Evolutionary conservation across 1,284 basidiomycete species (phyloP), one percentile per base, ranked within the genome.

Genomic region (Austroboletus niveus): DNA sequence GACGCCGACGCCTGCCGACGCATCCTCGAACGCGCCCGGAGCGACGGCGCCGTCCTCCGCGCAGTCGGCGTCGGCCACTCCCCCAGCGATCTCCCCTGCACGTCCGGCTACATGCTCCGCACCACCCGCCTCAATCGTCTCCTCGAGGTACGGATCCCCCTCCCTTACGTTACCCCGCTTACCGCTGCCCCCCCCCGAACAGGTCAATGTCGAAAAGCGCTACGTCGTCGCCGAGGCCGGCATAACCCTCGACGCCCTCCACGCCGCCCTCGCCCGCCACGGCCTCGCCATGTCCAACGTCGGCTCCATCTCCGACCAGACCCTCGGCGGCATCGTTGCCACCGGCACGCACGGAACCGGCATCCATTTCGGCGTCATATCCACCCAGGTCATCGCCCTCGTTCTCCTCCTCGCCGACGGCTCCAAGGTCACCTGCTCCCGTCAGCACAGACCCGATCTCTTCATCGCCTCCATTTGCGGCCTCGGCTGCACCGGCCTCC

Each of bases 261-360:
- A 94, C 54, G 71, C 66, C 38, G 74, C 74, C 24, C 86, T 98
- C 48, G 83, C 80, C 35, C 69, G 75, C n/a, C 75, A 87, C 60
- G 77, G 79, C 30, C 80, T 98, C 22, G 94, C 94, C 42, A 87
- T 99, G 81, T 85, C 82, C 64, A 97, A 94, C 69, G 79, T 98
- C 56, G 97, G 97, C 39, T 96, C 94, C 39, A 98, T 99, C 66
- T 96, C 93, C 38, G 94, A 98, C 70, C 96, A 98, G 71, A 94
- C 94, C 3, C 80, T 99, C 57, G 95, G 82, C n/a, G 96, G 96
- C 32, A 83, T 95, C 57, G 81, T 99, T 64, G 89, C 94, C 10
- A 99, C 97, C 41, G 94, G 94, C 4, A 95, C 95, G 0, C 96
- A 99, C 74, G 96, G 96, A 46, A 87, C 90, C 3, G 96, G 97